phyloP scores from a whole-genome alignment of 805 yeast species.

The Candida coleopterorum region DNA sequence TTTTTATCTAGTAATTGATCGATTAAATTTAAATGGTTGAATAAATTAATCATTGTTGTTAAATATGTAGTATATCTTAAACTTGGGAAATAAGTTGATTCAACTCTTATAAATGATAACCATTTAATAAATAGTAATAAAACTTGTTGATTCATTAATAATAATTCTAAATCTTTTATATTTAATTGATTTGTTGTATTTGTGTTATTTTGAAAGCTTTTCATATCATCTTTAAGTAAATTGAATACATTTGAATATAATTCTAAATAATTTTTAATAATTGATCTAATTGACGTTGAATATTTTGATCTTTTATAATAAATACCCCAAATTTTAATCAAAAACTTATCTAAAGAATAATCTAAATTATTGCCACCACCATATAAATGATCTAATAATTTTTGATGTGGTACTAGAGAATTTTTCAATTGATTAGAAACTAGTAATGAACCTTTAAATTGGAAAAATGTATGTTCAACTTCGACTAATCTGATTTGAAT shows the following conservation, averaged over 20 bases:
- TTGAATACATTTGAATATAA: slow-evolving; percentile 13
- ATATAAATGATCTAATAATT: slow-evolving; percentile 14
- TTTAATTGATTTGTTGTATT: not conserved
- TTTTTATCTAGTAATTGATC: slow-evolving; percentile 10
- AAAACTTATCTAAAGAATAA: slow-evolving; percentile 9
- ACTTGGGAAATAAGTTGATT: slow-evolving; percentile 24
- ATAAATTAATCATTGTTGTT: slow-evolving; percentile 20
- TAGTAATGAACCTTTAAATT: slow-evolving; percentile 22
- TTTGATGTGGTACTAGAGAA: slow-evolving; percentile 21
- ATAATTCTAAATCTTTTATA: slow-evolving; percentile 4
- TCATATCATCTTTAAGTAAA: slow-evolving; percentile 9
- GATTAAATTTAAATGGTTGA: slow-evolving; percentile 20
- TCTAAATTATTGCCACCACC: slow-evolving; percentile 10
- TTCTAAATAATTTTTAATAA: slow-evolving; percentile 15
- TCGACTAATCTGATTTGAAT: slow-evolving; percentile 25
- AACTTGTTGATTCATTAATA: slow-evolving; percentile 14
- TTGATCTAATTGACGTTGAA: slow-evolving; percentile 9
- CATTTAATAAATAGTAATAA: slow-evolving; percentile 17
- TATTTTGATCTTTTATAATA: slow-evolving; percentile 17
- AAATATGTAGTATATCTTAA: slow-evolving; percentile 22
- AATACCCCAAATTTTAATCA: slow-evolving; percentile 14
- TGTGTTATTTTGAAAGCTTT: slow-evolving; percentile 1
- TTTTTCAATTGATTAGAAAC: slow-evolving; percentile 20
- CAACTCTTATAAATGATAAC: slow-evolving; percentile 24
- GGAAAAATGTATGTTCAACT: slow-evolving; percentile 23